A percentile compares a stretch with the other conserved stretches of the same genome.
Evolutionary conservation across 306 rosid genomes (phyloP).

Genomic region (Crotalaria pallida): DNA sequence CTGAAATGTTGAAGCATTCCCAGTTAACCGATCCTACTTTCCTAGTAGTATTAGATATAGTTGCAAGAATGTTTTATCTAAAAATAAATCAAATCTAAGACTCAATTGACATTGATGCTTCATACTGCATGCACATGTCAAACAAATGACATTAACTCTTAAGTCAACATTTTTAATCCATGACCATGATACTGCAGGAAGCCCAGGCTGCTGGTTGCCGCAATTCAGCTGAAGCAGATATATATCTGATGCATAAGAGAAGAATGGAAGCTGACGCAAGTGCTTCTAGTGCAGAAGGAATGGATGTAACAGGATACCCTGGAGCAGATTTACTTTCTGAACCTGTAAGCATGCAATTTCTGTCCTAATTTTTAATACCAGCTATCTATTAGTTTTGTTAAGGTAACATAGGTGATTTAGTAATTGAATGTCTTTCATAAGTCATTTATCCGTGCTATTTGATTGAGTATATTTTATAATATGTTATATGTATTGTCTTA

Average conservation of each 20-base stretch:
- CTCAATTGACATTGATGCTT: no score
- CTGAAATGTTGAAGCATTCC: not conserved
- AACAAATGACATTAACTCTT: not conserved
- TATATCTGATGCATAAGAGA: conserved; percentile 55
- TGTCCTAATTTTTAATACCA: not conserved
- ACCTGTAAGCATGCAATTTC: conserved; percentile 50
- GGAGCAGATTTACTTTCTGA: conserved; percentile 81
- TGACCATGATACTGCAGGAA: conserved; percentile 45
- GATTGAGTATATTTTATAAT: not conserved
- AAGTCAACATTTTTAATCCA: not conserved
- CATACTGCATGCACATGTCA: conserved; percentile 4
- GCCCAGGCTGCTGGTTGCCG: conserved; percentile 82
- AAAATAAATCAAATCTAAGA: not conserved
- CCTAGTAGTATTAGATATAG: not conserved
- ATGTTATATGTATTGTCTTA: not conserved
- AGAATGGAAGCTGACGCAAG: conserved; percentile 64
- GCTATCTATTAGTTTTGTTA: not conserved
- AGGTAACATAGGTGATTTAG: not conserved
- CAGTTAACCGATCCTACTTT: not conserved
- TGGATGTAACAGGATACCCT: conserved; percentile 51
- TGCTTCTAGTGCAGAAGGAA: conserved; percentile 52
- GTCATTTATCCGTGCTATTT: not conserved
- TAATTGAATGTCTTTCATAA: not conserved
- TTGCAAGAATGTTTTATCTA: not conserved
- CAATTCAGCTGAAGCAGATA: conserved; percentile 61